A percentile compares a stretch with the other conserved stretches of the same genome.
phyloP scores from a whole-genome alignment of 306 rosid genomes.

The Quercus suber region DNA sequence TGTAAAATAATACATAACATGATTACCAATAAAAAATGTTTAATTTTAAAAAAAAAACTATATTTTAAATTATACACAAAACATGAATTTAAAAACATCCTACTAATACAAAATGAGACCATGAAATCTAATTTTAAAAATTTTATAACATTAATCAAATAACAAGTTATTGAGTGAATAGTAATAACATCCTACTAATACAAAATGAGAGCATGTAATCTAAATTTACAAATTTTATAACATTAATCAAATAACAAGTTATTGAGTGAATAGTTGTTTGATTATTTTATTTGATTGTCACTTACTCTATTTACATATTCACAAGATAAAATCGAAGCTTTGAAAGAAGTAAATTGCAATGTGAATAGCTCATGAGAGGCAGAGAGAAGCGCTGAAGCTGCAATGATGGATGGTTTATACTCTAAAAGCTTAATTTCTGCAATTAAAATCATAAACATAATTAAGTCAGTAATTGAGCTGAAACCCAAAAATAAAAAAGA shows the following conservation, averaged over 20 bases:
- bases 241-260: no score
- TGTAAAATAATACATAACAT: no score
- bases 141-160: no score
- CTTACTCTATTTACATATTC: slow-evolving; percentile 52
- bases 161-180: no score
- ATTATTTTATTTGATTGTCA: background rate
- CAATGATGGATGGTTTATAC: slow-evolving; percentile 67
- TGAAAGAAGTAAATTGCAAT: slow-evolving; percentile 31
- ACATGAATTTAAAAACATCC: background rate
- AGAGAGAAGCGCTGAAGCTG: slow-evolving; percentile 56
- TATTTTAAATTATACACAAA: background rate
- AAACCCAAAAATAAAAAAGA: background rate
- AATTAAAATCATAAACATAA: slow-evolving; percentile 19
- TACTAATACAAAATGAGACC: no score
- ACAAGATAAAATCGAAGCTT: slow-evolving; percentile 43
- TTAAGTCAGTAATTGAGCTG: background rate
- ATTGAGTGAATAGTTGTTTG: no score
- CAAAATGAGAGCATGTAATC: no score
- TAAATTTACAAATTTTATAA: no score
- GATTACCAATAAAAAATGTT: background rate
- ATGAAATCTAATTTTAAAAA: no score
- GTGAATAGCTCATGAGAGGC: slow-evolving; percentile 49
- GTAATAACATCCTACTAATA: background rate
- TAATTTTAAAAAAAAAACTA: background rate
- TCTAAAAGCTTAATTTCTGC: slow-evolving; percentile 47